A percentile compares a stretch with the other conserved stretches of the same genome.
phyloP scores from a whole-genome alignment of 352 stramenopile species.

The Pythium sukuiense region DNA sequence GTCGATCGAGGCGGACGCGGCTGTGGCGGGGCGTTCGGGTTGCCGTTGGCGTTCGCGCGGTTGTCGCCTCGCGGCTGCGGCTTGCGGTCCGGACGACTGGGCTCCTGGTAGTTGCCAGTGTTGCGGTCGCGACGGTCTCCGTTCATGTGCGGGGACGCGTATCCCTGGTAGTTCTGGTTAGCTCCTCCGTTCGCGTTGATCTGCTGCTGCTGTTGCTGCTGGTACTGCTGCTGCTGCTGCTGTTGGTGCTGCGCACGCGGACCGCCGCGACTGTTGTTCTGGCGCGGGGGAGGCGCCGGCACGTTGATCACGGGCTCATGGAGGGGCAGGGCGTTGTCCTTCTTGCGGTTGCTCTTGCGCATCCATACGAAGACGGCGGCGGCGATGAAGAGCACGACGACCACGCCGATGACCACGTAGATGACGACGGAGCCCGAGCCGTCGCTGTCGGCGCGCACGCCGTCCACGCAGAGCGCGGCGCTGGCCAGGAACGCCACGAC shows the following conservation, averaged over 20 bases:
- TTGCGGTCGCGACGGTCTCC: neutral
- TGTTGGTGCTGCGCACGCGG: neutral
- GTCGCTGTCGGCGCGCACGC: constrained; percentile 17
- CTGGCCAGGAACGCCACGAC: constrained; percentile 18
- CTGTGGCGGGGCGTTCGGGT: constrained; percentile 20
- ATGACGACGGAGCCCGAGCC: constrained; percentile 44
- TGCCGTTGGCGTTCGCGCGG: neutral
- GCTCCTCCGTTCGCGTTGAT: neutral
- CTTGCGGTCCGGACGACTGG: neutral
- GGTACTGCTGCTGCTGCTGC: neutral
- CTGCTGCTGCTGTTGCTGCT: neutral
- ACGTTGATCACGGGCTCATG: neutral
- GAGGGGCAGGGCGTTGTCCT: constrained; percentile 12
- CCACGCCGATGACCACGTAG: constrained; percentile 56
- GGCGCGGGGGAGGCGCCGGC: neutral
- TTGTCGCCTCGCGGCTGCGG: neutral
- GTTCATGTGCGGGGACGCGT: constrained; percentile 8
- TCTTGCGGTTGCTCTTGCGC: constrained; percentile 31
- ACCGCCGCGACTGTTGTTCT: neutral
- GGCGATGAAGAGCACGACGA: constrained; percentile 50
- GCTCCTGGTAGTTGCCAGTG: constrained; percentile 3
- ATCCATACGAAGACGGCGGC: constrained; percentile 54
- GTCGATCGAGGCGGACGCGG: constrained; percentile 22
- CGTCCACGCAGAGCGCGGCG: constrained; percentile 13
- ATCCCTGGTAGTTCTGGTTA: constrained; percentile 5